Conservation (phyloP, 257 asterid genomes). For the Prunella vulgaris region DNA sequence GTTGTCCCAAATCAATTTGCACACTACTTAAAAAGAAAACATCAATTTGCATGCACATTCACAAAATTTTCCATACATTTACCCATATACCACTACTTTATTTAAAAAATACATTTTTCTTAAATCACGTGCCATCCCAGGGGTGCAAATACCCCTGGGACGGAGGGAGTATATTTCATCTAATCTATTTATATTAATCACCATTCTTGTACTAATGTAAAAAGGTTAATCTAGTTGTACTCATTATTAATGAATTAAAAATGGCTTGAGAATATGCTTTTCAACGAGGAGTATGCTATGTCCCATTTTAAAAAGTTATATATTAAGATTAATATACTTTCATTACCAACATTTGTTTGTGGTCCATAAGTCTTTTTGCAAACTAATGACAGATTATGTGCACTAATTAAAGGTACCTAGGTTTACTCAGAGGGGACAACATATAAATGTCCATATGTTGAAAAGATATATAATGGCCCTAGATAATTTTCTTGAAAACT, state of each 20-base stretch:
- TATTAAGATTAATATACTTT: neutral
- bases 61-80: no score
- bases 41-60: no score
- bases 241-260: slow-evolving; percentile 13
- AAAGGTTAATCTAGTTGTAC: slow-evolving; percentile 24
- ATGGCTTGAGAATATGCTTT: slow-evolving; percentile 19
- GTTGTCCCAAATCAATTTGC: no score
- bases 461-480: neutral
- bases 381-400: slow-evolving; percentile 25
- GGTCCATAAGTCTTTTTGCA: slow-evolving; percentile 2
- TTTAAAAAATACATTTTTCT: no score
- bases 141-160: no score
- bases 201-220: slow-evolving; percentile 19
- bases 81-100: no score
- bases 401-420: slow-evolving; percentile 24
- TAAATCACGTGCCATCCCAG: no score
- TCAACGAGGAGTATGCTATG: neutral
- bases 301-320: slow-evolving; percentile 6
- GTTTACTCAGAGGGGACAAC: slow-evolving; percentile 15
- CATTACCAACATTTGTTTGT: neutral
- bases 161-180: no score
- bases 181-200: neutral
- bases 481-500: neutral
- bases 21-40: no score
- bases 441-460: neutral